phyloP scores from a whole-genome alignment of 805 yeast species.

The Kurtzmaniella fragi region DNA sequence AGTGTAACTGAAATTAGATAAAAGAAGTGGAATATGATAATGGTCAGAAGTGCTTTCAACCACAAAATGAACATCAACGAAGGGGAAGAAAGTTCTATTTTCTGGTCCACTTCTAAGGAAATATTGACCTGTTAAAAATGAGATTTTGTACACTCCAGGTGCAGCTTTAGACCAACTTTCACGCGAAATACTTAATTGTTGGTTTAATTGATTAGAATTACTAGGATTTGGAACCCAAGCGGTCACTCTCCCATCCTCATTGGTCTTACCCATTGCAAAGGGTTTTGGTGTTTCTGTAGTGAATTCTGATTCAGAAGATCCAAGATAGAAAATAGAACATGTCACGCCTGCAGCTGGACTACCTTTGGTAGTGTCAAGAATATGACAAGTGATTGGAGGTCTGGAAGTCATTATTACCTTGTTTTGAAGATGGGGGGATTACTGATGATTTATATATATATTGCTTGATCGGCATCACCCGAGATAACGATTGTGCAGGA shows the following conservation, averaged over 20 bases:
- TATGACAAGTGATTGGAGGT: constrained; percentile 80
- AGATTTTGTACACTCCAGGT: constrained; percentile 69
- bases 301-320: constrained; percentile 23
- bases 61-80: constrained; percentile 72
- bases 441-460: no score
- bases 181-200: constrained; percentile 23
- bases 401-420: background rate
- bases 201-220: constrained; percentile 8
- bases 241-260: constrained; percentile 74
- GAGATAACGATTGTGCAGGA: no score
- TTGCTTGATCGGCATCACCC: no score
- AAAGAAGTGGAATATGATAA: constrained; percentile 82
- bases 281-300: constrained; percentile 28
- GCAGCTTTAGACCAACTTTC: constrained; percentile 39
- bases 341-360: constrained; percentile 75
- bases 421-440: no score
- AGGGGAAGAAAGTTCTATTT: constrained; percentile 73
- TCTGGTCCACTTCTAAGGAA: constrained; percentile 30
- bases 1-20: constrained; percentile 83
- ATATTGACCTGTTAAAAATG: constrained; percentile 72
- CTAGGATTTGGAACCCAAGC: constrained; percentile 55
- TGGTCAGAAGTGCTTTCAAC: constrained; percentile 71
- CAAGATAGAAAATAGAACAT: constrained; percentile 51
- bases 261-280: constrained; percentile 67
- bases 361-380: constrained; percentile 80